phyloP scores from a whole-genome alignment of 176 grass and related monocot species.

The Zea luxurians region DNA sequence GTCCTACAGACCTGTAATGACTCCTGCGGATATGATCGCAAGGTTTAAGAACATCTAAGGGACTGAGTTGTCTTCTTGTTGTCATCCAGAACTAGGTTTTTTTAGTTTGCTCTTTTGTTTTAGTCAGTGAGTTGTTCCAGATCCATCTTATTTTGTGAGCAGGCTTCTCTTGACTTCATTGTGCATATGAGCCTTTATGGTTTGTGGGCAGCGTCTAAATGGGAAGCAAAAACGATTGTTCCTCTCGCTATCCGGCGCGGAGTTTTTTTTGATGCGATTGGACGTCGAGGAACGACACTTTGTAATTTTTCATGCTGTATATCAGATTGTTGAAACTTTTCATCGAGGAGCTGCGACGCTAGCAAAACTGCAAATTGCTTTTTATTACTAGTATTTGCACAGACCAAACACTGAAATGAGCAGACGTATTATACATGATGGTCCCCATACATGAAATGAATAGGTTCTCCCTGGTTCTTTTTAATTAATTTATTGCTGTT shows the following conservation, averaged over 20 bases:
- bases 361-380: too few relatives aligned
- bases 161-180: slow-evolving; percentile 36
- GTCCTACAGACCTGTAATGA: slow-evolving; percentile 79
- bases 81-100: neutral
- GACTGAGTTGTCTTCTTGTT: slow-evolving; percentile 49
- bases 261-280: slow-evolving; percentile 45
- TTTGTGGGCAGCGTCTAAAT: slow-evolving; percentile 27
- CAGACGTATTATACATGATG: too few relatives aligned
- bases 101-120: neutral
- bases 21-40: slow-evolving; percentile 77
- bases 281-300: slow-evolving; percentile 69
- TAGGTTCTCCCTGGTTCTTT: too few relatives aligned
- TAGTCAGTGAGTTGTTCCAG: neutral
- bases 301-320: neutral
- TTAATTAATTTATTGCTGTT: too few relatives aligned
- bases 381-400: too few relatives aligned
- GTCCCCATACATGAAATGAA: too few relatives aligned
- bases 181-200: slow-evolving; percentile 21
- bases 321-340: too few relatives aligned
- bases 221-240: slow-evolving; percentile 42
- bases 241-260: slow-evolving; percentile 71
- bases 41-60: slow-evolving; percentile 77
- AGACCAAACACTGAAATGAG: too few relatives aligned
- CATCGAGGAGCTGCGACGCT: too few relatives aligned
- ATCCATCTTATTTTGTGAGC: accelerated